Evolutionary conservation across 805 yeast genomes (phyloP).

Genomic region (Dipodascus geniculatus): DNA sequence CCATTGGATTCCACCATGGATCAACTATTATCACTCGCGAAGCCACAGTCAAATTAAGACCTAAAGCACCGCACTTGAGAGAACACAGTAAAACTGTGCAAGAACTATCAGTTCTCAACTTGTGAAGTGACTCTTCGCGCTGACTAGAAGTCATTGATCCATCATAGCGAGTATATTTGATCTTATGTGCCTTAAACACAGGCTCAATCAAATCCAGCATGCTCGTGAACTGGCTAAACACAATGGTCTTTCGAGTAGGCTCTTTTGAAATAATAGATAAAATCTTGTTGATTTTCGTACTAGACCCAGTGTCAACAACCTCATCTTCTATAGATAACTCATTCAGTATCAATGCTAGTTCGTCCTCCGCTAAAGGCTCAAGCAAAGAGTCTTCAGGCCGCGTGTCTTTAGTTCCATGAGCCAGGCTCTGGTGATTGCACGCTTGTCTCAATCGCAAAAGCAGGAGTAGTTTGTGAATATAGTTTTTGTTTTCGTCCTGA

Average conservation of each 20-base stretch:
- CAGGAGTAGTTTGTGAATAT: slow-evolving; percentile 21
- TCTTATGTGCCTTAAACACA: slow-evolving; percentile 22
- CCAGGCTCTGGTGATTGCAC: slow-evolving; percentile 26
- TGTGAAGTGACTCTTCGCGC: slow-evolving; percentile 24
- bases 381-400: not conserved
- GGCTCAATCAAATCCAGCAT: slow-evolving; percentile 25
- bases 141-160: slow-evolving; percentile 25
- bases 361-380: slow-evolving; percentile 16
- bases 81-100: slow-evolving; percentile 31
- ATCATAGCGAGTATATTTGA: slow-evolving; percentile 25
- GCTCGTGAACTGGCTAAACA: slow-evolving; percentile 34
- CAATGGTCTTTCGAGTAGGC: slow-evolving; percentile 30
- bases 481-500: slow-evolving; percentile 10
- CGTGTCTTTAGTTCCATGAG: slow-evolving; percentile 9
- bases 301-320: too few relatives aligned
- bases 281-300: slow-evolving; percentile 29
- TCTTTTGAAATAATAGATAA: slow-evolving; percentile 26
- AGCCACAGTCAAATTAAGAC: slow-evolving; percentile 33
- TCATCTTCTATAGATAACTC: slow-evolving; percentile 13
- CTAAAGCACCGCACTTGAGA: slow-evolving; percentile 34
- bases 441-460: slow-evolving; percentile 29
- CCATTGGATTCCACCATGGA: slow-evolving; percentile 43
- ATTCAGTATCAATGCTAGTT: slow-evolving; percentile 20
- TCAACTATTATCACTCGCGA: slow-evolving; percentile 32
- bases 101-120: slow-evolving; percentile 22